Evolutionary conservation across 257 asterid genomes (phyloP), one percentile per base, ranked within the genome.

Genomic region (Solanum dulcamara): DNA sequence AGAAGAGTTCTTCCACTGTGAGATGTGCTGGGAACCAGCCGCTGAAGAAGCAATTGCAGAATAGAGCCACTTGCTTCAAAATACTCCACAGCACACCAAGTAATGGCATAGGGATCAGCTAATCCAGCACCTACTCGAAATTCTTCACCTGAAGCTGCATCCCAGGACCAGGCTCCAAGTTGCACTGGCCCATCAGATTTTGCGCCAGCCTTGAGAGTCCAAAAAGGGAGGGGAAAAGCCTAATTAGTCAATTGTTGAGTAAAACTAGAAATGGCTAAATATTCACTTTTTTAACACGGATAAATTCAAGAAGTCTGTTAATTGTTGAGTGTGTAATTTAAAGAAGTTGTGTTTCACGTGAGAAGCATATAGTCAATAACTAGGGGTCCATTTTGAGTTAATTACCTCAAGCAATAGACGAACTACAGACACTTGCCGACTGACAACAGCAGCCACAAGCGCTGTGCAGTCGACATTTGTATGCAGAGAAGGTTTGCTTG

Each of bases 131-230:
- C 98, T 26, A 94, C 98, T 83, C 96, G 91, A 51, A 86, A 86
- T 90, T 93, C 98, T 87, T 94, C 98, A n/a, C 96, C 97, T 53
- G 95, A 86, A 86, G 92, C 90, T 75, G 88, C 86, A 89, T 94
- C 98, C 98, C 97, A 94, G 72, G 94, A 94, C 98, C 98, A 93
- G 83, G 96, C 96, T 80, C 98, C 97, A 50, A 94, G 93, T 51
- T 86, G 93, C 81, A 91, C 95, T 85, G 89, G 85, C 87, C 87
- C 87, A 87, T 93, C 95, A 79, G 92, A 90, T 89, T 86, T 89
- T 66, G 88, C 93, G 70, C 97, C 95, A 44, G 91, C 94, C 97
- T 93, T 68, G 82, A 48, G 82, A 26, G 24, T 46, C 28, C 62
- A 30, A 28, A 46, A 46, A 17, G 14, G 30, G 35, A 44, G 38